These are phyloP conservation scores for Silene latifolia DNA, from an alignment of 148 eudicot species.

Conservation along the genomic window DNA sequence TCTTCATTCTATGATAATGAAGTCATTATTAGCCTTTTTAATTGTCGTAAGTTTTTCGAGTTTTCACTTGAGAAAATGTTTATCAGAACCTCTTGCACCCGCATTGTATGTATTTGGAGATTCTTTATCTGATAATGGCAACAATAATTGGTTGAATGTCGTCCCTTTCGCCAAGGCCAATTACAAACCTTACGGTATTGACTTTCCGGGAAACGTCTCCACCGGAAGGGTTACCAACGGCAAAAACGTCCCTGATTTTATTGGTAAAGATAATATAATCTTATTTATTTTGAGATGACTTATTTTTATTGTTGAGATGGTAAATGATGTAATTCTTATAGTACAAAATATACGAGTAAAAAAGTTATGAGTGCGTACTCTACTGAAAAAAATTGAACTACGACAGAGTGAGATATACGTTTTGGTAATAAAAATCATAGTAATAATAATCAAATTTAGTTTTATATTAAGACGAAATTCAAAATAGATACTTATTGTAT, in stretches of 20 bases:
- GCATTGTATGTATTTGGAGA: conserved; percentile 60
- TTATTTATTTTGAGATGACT: too few relatives aligned
- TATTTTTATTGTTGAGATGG: too few relatives aligned
- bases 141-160: conserved; percentile 51
- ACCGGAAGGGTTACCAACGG: conserved; percentile 69
- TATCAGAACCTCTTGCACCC: conserved; percentile 29
- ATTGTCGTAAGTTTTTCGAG: background rate
- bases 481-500: too few relatives aligned
- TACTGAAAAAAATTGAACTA: too few relatives aligned
- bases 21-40: background rate
- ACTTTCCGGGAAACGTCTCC: conserved; percentile 27
- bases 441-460: too few relatives aligned
- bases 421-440: too few relatives aligned
- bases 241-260: conserved; percentile 46
- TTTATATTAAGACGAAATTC: too few relatives aligned
- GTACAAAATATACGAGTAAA: too few relatives aligned
- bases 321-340: too few relatives aligned
- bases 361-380: too few relatives aligned
- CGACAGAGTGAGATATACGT: too few relatives aligned
- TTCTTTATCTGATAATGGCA: conserved; percentile 55
- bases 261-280: conserved; percentile 29
- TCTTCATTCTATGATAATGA: background rate
- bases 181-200: conserved; percentile 48
- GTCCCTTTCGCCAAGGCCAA: conserved; percentile 34
- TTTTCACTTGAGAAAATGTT: background rate